A percentile compares a stretch with the other conserved stretches of the same genome.
These are phyloP conservation scores for Thalassiosira livingstoniorum DNA, from an alignment of 352 stramenopile genomes.

Conservation along the genomic window DNA sequence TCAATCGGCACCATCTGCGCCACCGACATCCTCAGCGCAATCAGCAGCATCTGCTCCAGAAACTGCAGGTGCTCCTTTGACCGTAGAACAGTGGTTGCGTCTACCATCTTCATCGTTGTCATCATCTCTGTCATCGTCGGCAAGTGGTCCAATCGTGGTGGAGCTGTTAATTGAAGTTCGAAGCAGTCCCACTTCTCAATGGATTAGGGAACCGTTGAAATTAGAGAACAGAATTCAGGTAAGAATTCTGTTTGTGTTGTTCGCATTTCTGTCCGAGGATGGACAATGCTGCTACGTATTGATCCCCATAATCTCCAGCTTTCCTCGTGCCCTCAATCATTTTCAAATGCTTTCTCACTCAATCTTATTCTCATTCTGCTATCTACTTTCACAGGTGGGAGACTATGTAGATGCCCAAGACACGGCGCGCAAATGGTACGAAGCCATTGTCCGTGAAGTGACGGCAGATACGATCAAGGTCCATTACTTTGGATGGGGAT, in stretches of 20 bases:
- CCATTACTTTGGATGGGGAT: slow-evolving; percentile 83
- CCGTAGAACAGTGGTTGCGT: slow-evolving; percentile 66
- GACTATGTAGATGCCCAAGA: slow-evolving; percentile 86
- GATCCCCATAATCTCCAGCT: too few relatives aligned
- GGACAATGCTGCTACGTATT: too few relatives aligned
- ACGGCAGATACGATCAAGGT: slow-evolving; percentile 73
- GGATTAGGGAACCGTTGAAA: slow-evolving; percentile 65
- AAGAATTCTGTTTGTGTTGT: too few relatives aligned
- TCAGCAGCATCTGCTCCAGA: neutral
- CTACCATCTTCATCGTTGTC: too few relatives aligned
- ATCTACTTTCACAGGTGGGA: slow-evolving; percentile 52
- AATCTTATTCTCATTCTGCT: too few relatives aligned
- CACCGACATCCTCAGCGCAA: neutral
- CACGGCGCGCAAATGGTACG: slow-evolving; percentile 80
- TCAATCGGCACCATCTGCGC: neutral
- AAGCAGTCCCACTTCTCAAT: slow-evolving; percentile 48
- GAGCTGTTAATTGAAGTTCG: slow-evolving; percentile 73
- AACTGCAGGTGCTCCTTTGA: slow-evolving; percentile 14
- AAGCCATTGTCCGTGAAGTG: slow-evolving; percentile 75
- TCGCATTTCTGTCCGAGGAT: too few relatives aligned
- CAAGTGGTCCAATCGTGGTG: slow-evolving; percentile 29
- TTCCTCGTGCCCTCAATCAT: too few relatives aligned
- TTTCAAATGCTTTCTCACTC: too few relatives aligned
- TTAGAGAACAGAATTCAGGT: slow-evolving; percentile 68
- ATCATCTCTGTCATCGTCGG: too few relatives aligned